Conservation (phyloP, 2,329 filamentous ascomycete species). For the Malbranchea zuffiana region DNA sequence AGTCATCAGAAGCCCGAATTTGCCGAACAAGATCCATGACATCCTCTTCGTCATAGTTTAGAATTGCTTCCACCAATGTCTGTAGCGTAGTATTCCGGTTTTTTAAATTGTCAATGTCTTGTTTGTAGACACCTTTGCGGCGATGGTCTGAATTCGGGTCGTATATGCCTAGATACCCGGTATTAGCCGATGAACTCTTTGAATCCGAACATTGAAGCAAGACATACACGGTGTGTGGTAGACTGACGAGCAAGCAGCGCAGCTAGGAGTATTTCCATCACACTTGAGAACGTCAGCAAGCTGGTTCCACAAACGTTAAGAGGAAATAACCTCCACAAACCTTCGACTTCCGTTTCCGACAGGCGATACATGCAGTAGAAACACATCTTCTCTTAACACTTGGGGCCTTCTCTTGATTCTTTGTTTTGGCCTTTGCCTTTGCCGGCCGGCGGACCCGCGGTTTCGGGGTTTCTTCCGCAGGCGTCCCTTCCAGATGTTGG, state of each 20-base stretch:
- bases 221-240: constrained; percentile 47
- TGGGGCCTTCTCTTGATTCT: constrained; percentile 18
- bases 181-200: not conserved
- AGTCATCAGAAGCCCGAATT: constrained; percentile 74
- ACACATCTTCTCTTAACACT: constrained; percentile 60
- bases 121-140: constrained; percentile 91
- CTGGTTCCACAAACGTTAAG: not conserved
- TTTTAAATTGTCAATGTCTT: constrained; percentile 80
- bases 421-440: constrained; percentile 24
- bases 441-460: constrained; percentile 13
- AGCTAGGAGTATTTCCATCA: constrained; percentile 81
- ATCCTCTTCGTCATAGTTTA: constrained; percentile 82
- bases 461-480: too few relatives aligned
- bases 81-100: constrained; percentile 79
- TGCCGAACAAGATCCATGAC: constrained; percentile 69
- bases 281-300: constrained; percentile 41
- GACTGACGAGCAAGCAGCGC: constrained; percentile 90
- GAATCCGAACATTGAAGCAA: not conserved
- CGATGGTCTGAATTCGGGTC: constrained; percentile 94
- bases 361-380: constrained; percentile 75
- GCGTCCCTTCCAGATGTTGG: too few relatives aligned
- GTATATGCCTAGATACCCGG: constrained; percentile 58
- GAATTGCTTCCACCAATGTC: constrained; percentile 81
- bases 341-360: constrained; percentile 67
- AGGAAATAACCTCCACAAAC: constrained; percentile 22